Evolutionary conservation across 371 early-diverging fungal genomes (phyloP).

Genomic region (Dinochytrium kinnereticum): DNA sequence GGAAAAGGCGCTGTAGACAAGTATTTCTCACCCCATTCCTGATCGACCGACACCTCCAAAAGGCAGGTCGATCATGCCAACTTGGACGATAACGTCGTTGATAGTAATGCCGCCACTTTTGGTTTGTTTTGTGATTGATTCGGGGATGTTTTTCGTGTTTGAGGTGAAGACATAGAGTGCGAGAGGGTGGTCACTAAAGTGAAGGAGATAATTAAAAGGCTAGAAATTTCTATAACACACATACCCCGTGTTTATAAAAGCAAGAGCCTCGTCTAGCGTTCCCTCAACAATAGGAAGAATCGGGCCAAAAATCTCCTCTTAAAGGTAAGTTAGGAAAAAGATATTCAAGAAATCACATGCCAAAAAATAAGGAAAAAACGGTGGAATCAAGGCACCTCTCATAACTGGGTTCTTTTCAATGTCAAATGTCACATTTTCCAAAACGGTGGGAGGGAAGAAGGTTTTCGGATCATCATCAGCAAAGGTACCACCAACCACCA

Average conservation of each 20-base stretch:
- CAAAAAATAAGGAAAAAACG: no score
- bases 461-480: slow-evolving; percentile 14
- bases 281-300: slow-evolving; percentile 81
- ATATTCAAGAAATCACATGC: no score
- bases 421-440: slow-evolving; percentile 43
- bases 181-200: slow-evolving; percentile 57
- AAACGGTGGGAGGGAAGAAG: slow-evolving; percentile 49
- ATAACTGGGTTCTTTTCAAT: slow-evolving; percentile 44
- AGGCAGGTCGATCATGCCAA: slow-evolving; percentile 63
- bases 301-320: slow-evolving; percentile 63
- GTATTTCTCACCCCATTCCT: slow-evolving; percentile 73
- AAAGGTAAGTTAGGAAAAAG: background rate
- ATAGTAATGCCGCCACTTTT: slow-evolving; percentile 77
- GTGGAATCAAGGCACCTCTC: slow-evolving; percentile 29
- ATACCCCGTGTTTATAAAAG: slow-evolving; percentile 59
- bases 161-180: slow-evolving; percentile 70
- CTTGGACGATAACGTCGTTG: slow-evolving; percentile 79
- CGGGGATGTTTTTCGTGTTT: slow-evolving; percentile 44
- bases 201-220: background rate
- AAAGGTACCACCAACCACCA: slow-evolving; percentile 43
- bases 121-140: slow-evolving; percentile 61
- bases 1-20: background rate
- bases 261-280: slow-evolving; percentile 74
- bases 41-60: slow-evolving; percentile 93
- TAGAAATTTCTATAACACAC: background rate